Conservation (phyloP, 177 flowering plant species). For the Vitis hybrid region DNA sequence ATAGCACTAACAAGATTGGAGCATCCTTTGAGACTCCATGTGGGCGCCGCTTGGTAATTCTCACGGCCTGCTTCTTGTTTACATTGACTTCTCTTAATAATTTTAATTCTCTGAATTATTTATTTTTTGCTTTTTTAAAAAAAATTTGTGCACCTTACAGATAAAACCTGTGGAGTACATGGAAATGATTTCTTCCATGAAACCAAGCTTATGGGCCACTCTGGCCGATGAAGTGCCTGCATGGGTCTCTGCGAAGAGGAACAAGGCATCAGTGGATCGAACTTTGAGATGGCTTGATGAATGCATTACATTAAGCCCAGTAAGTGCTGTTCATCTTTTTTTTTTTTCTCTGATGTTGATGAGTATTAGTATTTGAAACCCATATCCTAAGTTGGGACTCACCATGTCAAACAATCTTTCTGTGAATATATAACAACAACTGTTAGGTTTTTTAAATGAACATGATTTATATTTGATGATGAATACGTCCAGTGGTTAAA, state of each 20-base stretch:
- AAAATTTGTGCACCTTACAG: slow-evolving; percentile 27
- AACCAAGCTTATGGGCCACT: slow-evolving; percentile 74
- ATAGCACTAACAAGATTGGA: slow-evolving; percentile 56
- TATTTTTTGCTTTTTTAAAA: background rate
- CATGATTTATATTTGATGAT: no score
- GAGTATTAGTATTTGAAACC: background rate
- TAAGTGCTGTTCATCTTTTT: slow-evolving; percentile 18
- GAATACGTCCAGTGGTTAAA: no score
- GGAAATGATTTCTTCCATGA: slow-evolving; percentile 69
- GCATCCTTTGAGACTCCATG: slow-evolving; percentile 84
- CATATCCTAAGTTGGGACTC: background rate
- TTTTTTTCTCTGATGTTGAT: slow-evolving; percentile 3
- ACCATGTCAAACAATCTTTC: no score
- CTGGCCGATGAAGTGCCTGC: slow-evolving; percentile 95
- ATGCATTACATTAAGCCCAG: slow-evolving; percentile 55
- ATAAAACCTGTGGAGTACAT: slow-evolving; percentile 71
- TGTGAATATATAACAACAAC: no score
- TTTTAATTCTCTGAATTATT: background rate
- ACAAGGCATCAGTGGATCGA: slow-evolving; percentile 76
- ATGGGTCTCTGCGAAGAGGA: slow-evolving; percentile 79
- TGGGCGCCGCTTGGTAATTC: slow-evolving; percentile 71
- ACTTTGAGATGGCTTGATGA: slow-evolving; percentile 89
- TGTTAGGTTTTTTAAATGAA: no score
- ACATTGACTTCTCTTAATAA: background rate
- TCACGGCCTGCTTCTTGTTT: background rate